These are phyloP conservation scores for Hydnum rufescens DNA, from an alignment of 768 basidiomycete species.

Conservation along the genomic window DNA sequence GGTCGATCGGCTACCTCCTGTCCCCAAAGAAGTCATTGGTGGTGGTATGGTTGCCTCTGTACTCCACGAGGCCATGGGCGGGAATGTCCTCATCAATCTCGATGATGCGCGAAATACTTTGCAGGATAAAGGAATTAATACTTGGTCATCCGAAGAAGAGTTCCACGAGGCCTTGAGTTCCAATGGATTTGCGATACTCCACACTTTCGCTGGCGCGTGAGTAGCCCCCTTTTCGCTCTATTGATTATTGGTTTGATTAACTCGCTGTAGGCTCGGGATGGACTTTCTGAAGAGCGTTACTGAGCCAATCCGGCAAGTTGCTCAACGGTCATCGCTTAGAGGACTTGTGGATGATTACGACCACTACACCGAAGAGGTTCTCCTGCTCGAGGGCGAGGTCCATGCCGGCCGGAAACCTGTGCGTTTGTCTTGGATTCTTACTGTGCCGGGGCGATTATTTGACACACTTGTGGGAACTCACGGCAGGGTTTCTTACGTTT, in stretches of 20 bases:
- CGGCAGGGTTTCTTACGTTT: constrained; percentile 19
- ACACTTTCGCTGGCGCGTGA: constrained; percentile 25
- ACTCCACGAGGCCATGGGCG: neutral
- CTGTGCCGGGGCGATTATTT: neutral
- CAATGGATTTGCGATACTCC: constrained; percentile 24
- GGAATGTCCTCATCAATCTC: neutral
- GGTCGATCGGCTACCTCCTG: constrained; percentile 18
- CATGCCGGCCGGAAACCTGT: constrained; percentile 23
- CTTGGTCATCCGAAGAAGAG: constrained; percentile 15
- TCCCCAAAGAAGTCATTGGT: constrained; percentile 9
- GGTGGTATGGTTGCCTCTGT: neutral
- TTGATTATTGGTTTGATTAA: neutral
- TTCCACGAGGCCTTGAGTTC: constrained; percentile 19
- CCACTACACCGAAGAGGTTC: constrained; percentile 19
- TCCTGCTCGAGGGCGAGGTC: constrained; percentile 24
- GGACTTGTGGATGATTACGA: constrained; percentile 25
- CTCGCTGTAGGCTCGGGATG: constrained; percentile 21
- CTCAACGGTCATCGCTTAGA: constrained; percentile 19
- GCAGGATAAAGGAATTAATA: neutral
- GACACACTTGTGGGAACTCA: neutral
- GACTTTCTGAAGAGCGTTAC: constrained; percentile 27
- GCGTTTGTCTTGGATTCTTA: neutral
- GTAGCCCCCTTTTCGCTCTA: constrained; percentile 10
- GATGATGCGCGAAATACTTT: neutral
- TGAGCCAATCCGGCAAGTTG: constrained; percentile 21